Evolutionary conservation across 768 basidiomycete genomes (phyloP).

Genomic region (Mycena metata): DNA sequence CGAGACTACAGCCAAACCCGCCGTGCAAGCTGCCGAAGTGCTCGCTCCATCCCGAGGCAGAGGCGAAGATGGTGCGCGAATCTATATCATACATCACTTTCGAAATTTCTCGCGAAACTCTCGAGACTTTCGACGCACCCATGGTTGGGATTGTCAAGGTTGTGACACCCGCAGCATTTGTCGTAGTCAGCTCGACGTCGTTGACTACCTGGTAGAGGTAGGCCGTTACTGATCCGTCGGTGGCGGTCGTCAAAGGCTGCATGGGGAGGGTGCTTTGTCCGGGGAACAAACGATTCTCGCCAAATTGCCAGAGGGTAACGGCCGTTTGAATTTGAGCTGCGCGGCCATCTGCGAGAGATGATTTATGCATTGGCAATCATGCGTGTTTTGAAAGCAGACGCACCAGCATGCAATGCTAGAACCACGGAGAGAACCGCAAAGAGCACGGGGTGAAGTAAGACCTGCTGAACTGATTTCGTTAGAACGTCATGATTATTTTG

Average conservation of each 20-base stretch:
- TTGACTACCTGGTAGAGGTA: constrained; percentile 18
- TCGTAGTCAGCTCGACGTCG: neutral
- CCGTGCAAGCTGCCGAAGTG: no score
- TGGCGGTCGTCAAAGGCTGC: constrained; percentile 5
- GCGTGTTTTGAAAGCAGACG: neutral
- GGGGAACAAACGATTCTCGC: neutral
- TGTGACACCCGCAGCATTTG: neutral
- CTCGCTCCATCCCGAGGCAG: constrained; percentile 2
- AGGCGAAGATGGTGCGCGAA: neutral
- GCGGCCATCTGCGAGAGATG: neutral
- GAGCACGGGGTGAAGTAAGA: neutral
- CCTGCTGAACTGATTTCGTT: neutral
- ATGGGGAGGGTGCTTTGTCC: constrained; percentile 8
- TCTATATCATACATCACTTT: neutral
- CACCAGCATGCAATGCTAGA: neutral
- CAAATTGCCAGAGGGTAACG: constrained; percentile 25
- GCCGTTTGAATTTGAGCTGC: constrained; percentile 5
- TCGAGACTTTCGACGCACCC: neutral
- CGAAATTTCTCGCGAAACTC: no score
- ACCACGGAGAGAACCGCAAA: neutral
- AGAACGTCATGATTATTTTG: neutral
- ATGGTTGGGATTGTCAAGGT: neutral
- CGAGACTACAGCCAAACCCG: neutral
- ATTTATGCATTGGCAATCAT: neutral
- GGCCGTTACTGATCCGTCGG: constrained; percentile 9